Conservation (phyloP, 139 green algal genomes). For the Edaphochlamys debaryana region DNA sequence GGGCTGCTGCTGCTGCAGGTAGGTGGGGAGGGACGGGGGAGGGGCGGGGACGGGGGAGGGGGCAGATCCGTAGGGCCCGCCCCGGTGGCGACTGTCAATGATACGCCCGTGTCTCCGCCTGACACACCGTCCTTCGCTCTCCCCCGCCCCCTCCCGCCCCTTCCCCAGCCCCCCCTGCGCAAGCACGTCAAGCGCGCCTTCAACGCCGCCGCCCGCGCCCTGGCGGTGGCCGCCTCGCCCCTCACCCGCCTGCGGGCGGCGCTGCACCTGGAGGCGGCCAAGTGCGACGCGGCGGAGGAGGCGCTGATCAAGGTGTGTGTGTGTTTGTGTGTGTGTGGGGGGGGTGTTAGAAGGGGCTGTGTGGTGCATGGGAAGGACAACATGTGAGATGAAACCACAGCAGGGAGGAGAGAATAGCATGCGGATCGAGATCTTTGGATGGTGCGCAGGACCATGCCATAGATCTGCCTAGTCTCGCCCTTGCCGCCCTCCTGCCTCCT, state of each 20-base stretch:
- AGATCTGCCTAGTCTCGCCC: background rate
- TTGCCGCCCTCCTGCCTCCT: background rate
- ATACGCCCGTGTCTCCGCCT: no score
- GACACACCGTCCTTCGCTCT: no score
- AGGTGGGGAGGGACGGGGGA: no score
- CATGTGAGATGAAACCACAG: no score
- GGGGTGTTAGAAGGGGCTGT: background rate
- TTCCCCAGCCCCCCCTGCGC: conserved; percentile 44
- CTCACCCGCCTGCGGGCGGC: conserved; percentile 56
- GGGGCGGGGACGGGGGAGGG: no score
- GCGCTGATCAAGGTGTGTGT: conserved; percentile 62
- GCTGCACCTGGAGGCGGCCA: conserved; percentile 73
- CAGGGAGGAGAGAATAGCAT: no score
- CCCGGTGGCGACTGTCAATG: no score
- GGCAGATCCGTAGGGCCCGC: no score
- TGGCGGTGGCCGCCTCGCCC: conserved; percentile 61
- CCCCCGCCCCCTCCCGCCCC: no score
- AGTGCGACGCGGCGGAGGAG: conserved; percentile 66
- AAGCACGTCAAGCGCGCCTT: conserved; percentile 59
- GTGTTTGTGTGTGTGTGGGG: background rate
- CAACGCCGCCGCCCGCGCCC: conserved; percentile 60
- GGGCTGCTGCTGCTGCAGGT: conserved; percentile 64
- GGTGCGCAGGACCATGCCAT: background rate
- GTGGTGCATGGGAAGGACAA: background rate
- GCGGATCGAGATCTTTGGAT: no score